Conservation (phyloP, 1,284 basidiomycete species). For the Irpex sp. region DNA sequence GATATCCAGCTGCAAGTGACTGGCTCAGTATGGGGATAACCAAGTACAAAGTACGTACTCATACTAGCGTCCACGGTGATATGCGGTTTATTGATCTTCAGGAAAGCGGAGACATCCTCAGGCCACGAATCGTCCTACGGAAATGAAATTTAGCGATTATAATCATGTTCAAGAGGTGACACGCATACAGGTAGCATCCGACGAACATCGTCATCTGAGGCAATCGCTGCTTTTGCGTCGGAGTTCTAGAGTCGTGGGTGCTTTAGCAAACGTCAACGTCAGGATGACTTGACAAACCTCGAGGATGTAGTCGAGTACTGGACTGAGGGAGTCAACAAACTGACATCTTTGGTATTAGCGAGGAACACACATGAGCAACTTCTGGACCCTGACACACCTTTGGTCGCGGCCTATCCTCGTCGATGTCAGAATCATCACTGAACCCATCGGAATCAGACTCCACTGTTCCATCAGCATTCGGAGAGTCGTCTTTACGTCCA, state of each 20-base stretch:
- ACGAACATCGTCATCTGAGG: not conserved
- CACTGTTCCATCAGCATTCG: not conserved
- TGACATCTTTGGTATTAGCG: not conserved
- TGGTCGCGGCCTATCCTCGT: not conserved
- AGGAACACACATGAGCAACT: not conserved
- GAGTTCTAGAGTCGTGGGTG: not conserved
- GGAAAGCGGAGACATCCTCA: not conserved
- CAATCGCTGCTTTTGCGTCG: not conserved
- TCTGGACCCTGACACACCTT: not conserved
- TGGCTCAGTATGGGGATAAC: not conserved
- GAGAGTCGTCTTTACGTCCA: not conserved
- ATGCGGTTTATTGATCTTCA: not conserved
- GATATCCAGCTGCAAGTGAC: not conserved
- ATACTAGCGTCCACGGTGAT: not conserved
- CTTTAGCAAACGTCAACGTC: not conserved
- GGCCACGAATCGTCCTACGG: not conserved
- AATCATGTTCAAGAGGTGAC: not conserved
- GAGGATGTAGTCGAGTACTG: not conserved
- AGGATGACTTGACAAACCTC: not conserved
- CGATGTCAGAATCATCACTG: not conserved
- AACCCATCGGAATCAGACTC: not conserved
- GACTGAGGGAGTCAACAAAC: not conserved
- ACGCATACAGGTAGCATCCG: not conserved
- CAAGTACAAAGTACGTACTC: not conserved
- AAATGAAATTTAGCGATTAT: not conserved